These are phyloP conservation scores for Zymoseptoria pseudotritici DNA, from an alignment of 2,329 filamentous ascomycete species.

Conservation along the genomic window DNA sequence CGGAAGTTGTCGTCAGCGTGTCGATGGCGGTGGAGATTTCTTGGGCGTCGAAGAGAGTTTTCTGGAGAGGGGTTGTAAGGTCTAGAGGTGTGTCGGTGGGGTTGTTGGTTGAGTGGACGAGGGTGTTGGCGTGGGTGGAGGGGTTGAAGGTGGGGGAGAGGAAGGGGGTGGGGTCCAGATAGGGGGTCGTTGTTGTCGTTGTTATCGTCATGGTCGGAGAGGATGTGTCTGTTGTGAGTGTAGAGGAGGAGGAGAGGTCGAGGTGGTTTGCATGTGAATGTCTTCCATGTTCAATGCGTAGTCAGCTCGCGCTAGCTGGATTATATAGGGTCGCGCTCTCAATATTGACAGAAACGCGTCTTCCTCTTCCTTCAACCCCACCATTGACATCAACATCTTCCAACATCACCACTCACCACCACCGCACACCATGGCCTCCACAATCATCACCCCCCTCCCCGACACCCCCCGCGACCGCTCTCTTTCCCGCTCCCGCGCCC, in stretches of 20 bases:
- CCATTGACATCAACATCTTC: neutral
- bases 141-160: slow-evolving; percentile 76
- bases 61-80: slow-evolving; percentile 85
- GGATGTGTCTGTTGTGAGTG: neutral
- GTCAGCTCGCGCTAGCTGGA: neutral
- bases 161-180: slow-evolving; percentile 94
- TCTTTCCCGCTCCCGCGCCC: slow-evolving; percentile 36
- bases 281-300: neutral
- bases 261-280: neutral
- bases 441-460: neutral
- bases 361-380: neutral
- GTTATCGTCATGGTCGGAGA: neutral
- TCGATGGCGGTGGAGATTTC: slow-evolving; percentile 97
- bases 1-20: slow-evolving; percentile 73
- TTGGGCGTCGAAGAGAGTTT: slow-evolving; percentile 91
- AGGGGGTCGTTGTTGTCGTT: slow-evolving; percentile 33
- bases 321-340: neutral
- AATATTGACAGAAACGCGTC: neutral
- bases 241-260: neutral
- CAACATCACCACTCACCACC: neutral
- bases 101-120: slow-evolving; percentile 88
- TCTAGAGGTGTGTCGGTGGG: slow-evolving; percentile 82
- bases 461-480: slow-evolving; percentile 29
- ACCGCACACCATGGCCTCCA: neutral
- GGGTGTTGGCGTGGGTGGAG: slow-evolving; percentile 73